These are phyloP conservation scores for Salix brachista DNA, from an alignment of 345 rosid genomes.

Conservation along the genomic window DNA sequence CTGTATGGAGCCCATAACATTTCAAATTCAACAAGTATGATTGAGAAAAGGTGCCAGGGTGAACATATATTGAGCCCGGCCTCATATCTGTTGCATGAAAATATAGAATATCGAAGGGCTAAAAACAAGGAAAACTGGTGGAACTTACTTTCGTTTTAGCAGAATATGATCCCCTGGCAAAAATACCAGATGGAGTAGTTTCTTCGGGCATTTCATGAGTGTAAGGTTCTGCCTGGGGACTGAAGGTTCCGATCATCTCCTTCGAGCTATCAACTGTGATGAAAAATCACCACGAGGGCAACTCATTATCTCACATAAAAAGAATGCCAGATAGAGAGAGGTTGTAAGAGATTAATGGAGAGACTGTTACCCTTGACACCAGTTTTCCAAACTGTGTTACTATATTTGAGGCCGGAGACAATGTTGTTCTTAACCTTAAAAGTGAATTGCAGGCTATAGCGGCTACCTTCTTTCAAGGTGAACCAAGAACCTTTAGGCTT, in stretches of 20 bases:
- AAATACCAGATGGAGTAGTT: slow-evolving; percentile 81
- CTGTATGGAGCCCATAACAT: not conserved
- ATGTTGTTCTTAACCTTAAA: slow-evolving; percentile 27
- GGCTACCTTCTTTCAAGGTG: slow-evolving; percentile 35
- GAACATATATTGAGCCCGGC: not conserved
- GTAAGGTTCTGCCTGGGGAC: slow-evolving; percentile 87
- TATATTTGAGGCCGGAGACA: slow-evolving; percentile 30
- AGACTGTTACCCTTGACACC: slow-evolving; percentile 23
- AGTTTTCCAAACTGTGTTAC: slow-evolving; percentile 35
- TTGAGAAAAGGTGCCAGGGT: not conserved
- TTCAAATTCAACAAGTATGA: not conserved
- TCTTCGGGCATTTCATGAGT: slow-evolving; percentile 75
- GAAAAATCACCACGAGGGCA: not conserved
- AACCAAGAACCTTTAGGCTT: slow-evolving; percentile 29
- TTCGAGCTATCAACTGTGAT: slow-evolving; percentile 70
- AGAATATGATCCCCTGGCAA: slow-evolving; percentile 80
- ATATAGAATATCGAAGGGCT: not conserved
- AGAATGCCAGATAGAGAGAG: not conserved
- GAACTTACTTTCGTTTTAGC: slow-evolving; percentile 73
- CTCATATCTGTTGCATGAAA: not conserved
- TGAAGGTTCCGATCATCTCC: slow-evolving; percentile 90
- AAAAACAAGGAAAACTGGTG: not conserved
- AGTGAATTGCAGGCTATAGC: slow-evolving; percentile 26
- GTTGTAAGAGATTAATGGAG: not conserved
- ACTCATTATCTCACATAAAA: not conserved